Evolutionary conservation across 495 filamentous ascomycete species (phyloP), one percentile per base, ranked within the genome.

Genomic region (Hypoxylon rickii): DNA sequence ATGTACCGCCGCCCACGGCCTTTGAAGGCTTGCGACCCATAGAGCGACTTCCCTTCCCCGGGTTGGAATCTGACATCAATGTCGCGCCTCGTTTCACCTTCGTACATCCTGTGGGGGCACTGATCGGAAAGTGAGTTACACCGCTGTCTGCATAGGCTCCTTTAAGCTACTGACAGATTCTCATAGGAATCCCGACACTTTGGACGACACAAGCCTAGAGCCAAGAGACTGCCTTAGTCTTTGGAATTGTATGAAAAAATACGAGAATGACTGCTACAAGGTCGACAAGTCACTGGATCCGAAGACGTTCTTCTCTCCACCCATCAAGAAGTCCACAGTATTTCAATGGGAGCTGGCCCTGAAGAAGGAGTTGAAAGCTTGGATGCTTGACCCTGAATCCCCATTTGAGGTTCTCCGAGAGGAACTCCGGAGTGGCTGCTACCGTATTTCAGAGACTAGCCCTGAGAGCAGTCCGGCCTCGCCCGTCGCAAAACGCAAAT

Each of bases 221-320:
- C 80, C 87, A 2, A 73, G 86, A 12, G 88, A 93, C 61, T 90
- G 88, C 52, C 70, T 84, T 1, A 75, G 57, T 2, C 71, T 93
- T 1, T 91, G 86, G 81, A 60, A 76, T 33, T 65, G 67, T 1
- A 86, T 92, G 85, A 64, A 64, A 3, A 77, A 78, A 45, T 65
- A 76, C 29, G 72, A 83, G 51, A 84, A 73, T 0, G 8, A 44
- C 1, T 16, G 73, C 0, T 83, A 77, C 51, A 70, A 73, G 3
- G 57, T 89, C 11, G 64, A 74, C 19, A 43, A 55, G 2, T 64
- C 68, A 2, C 69, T 89, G 0, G 64, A 77, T 44, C 86, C 85
- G 1, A 47, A 65, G 0, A 61, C 70, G 6, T 44, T 68, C n/a
- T 68, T 80, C 15, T 69, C 73, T 3, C 39, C 56, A 3, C 68